phyloP scores from a whole-genome alignment of 192 early-diverging fungal species.

The Geosiphon pyriformis region DNA sequence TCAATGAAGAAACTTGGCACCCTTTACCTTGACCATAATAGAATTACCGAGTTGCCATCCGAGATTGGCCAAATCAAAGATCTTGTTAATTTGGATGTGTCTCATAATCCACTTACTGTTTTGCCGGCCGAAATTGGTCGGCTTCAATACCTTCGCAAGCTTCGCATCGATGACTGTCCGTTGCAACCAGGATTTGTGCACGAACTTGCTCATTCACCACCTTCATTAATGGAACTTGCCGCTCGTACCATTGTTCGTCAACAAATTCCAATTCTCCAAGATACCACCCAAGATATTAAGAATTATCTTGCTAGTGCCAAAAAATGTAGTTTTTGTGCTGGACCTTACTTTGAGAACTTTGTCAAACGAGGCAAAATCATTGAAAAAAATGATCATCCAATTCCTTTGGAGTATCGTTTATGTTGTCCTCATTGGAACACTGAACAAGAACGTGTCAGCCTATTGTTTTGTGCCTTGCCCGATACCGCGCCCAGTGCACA shows the following conservation, averaged over 20 bases:
- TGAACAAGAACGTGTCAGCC: slow-evolving; percentile 59
- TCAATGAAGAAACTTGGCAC: slow-evolving; percentile 58
- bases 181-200: slow-evolving; percentile 40
- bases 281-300: slow-evolving; percentile 50
- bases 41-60: slow-evolving; percentile 50
- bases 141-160: slow-evolving; percentile 61
- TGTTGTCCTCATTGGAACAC: slow-evolving; percentile 73
- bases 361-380: slow-evolving; percentile 56
- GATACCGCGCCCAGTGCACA: slow-evolving; percentile 45
- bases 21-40: slow-evolving; percentile 59
- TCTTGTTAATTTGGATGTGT: slow-evolving; percentile 62
- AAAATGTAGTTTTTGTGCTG: slow-evolving; percentile 69
- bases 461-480: slow-evolving; percentile 60
- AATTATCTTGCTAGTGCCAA: slow-evolving; percentile 55
- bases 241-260: slow-evolving; percentile 69
- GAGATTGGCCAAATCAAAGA: slow-evolving; percentile 57
- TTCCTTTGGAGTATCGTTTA: slow-evolving; percentile 65
- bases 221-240: slow-evolving; percentile 69
- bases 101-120: slow-evolving; percentile 55
- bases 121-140: slow-evolving; percentile 69
- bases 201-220: slow-evolving; percentile 42
- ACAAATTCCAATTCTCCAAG: slow-evolving; percentile 49
- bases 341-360: slow-evolving; percentile 69
- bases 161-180: slow-evolving; percentile 53
- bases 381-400: slow-evolving; percentile 47